These are phyloP conservation scores for Amylostereum areolatum DNA, from an alignment of 1,284 basidiomycete species.

Conservation along the genomic window DNA sequence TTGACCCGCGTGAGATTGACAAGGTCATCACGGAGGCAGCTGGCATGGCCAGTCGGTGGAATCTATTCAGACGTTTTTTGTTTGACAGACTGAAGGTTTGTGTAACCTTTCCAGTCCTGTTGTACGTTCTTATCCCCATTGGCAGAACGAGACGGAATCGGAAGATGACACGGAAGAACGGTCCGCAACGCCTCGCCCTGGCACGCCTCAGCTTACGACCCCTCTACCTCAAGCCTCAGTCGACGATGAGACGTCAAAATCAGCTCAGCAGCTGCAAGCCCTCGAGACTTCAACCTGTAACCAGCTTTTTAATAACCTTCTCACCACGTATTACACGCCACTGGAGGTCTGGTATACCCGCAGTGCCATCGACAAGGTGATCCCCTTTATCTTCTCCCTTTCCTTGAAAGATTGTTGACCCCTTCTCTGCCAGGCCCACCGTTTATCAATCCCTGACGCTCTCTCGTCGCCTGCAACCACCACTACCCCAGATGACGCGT, in stretches of 20 bases:
- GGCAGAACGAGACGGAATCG: constrained; percentile 11
- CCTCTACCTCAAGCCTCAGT: background rate
- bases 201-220: background rate
- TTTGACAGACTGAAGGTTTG: constrained; percentile 61
- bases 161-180: constrained; percentile 7
- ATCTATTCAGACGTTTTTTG: constrained; percentile 85
- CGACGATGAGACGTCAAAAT: background rate
- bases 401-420: background rate
- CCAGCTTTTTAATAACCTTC: constrained; percentile 60
- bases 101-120: background rate
- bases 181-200: background rate
- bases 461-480: constrained; percentile 58
- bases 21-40: constrained; percentile 82
- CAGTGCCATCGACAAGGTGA: constrained; percentile 83
- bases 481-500: constrained; percentile 86
- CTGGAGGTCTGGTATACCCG: constrained; percentile 91
- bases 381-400: constrained; percentile 5
- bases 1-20: constrained; percentile 90
- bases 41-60: constrained; percentile 89
- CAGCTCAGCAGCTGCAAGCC: constrained; percentile 21
- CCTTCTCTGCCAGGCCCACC: constrained; percentile 50
- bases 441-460: constrained; percentile 60
- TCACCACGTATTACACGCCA: constrained; percentile 77
- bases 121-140: background rate
- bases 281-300: constrained; percentile 54